Base-by-base conservation (phyloP, 306 rosid genomes). In the Abrus pulchellus region DNA sequence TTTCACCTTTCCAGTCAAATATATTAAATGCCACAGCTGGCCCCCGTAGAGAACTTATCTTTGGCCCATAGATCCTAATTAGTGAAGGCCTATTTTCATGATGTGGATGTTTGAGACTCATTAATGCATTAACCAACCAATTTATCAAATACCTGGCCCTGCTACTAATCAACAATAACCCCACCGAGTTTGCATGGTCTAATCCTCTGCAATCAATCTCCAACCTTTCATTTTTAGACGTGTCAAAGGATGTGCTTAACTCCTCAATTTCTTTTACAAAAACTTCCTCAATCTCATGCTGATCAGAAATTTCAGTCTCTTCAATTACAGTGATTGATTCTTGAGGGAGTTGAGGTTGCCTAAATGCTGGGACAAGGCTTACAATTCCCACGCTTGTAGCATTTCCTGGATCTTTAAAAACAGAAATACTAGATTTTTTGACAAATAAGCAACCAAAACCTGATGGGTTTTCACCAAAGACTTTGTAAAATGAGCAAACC, bases 1-100 rank as follows among this genome's bases (percentile, higher is more conserved):
- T 92, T 34, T 94, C 97, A 44, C 97, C 97, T 85, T 91, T 92
- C 97, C 98, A 94, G 27, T 94, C 98, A 74, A 92, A 94, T 8
- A 94, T 71, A 56, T 94, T 94, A 83, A 94, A 94, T 7, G 97
- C 97, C 43, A 94, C 30, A 0, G 89, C 71, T 1, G 91, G 88
- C 38, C 98, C 98, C 77, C 97, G 86, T n/a, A 87, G 85, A 5
- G 82, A 28, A 36, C 72, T 85, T 7, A 92, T 54, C 52, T 90
- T 90, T 1, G 97, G 93, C 11, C 98, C 97, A 72, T 92, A 92
- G 44, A 94, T 87, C 85, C 81, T 90, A 53, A 94, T 85, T 5
- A 94, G 52, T 1, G 85, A 71, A 77, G 62, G 78, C 30, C 91
- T 91, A 68, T 67, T 57, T 81, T 87, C 92, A 53, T 80, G 40